Percentiles rank a stretch among this genome's conserved stretches.
These are phyloP conservation scores for Diplodia seriata DNA, from an alignment of 2,329 filamentous ascomycete genomes.

Conservation along the genomic window DNA sequence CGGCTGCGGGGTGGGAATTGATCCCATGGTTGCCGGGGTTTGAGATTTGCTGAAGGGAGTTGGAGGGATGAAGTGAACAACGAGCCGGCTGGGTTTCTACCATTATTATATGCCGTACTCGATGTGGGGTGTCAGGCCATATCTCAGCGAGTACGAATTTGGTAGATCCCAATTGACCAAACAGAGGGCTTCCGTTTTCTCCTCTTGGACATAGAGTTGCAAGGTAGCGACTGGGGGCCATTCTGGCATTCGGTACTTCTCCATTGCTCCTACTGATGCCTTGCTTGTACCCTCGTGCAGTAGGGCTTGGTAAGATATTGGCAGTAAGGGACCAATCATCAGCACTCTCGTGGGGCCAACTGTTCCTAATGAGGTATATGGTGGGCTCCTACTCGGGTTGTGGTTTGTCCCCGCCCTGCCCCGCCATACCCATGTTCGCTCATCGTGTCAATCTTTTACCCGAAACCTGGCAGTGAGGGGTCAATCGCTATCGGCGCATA, in stretches of 20 bases:
- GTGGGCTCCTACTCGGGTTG: neutral
- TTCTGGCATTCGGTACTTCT: neutral
- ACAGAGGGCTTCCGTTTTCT: neutral
- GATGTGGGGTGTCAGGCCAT: neutral
- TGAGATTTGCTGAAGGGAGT: neutral
- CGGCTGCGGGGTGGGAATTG: neutral
- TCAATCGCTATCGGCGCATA: neutral
- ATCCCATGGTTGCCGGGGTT: constrained; percentile 1
- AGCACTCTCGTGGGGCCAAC: neutral
- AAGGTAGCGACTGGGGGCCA: neutral
- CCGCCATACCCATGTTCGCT: neutral
- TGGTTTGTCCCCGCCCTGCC: neutral
- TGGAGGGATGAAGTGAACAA: neutral
- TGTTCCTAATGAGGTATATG: neutral
- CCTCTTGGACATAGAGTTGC: neutral
- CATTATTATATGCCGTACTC: constrained; percentile 2
- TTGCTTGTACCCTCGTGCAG: neutral
- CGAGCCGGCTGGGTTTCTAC: neutral
- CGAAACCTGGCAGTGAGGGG: neutral
- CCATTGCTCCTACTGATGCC: neutral
- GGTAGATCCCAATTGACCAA: neutral
- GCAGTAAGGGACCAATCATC: neutral
- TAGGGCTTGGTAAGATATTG: neutral
- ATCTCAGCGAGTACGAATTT: neutral
- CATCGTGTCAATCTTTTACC: neutral